A percentile compares a stretch with the other conserved stretches of the same genome.
Conservation (phyloP, 2,329 filamentous ascomycete genomes). For the Beauveria rudraprayagi region DNA sequence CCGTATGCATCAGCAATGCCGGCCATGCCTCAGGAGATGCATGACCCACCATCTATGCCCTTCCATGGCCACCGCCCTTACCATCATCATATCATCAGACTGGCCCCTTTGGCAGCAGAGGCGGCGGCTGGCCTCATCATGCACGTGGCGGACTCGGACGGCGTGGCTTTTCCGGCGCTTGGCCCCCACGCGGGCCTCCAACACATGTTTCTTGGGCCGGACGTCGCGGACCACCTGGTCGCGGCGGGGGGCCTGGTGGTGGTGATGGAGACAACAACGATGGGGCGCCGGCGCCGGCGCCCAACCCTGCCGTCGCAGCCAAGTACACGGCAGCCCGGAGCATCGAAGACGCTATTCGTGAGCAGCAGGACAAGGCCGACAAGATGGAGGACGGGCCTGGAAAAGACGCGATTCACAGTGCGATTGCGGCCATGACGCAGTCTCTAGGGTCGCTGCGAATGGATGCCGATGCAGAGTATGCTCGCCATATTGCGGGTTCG, state of each 20-base stretch:
- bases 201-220: not conserved
- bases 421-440: constrained; percentile 31
- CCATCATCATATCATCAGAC: constrained; percentile 5
- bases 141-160: not conserved
- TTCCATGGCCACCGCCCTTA: not conserved
- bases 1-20: constrained; percentile 1
- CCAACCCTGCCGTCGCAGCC: constrained; percentile 21
- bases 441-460: constrained; percentile 31
- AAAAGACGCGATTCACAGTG: constrained; percentile 21
- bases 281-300: constrained; percentile 6
- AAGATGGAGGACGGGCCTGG: constrained; percentile 21
- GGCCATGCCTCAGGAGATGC: not conserved
- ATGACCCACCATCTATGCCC: not conserved
- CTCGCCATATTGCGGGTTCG: constrained; percentile 30
- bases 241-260: constrained; percentile 23
- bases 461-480: constrained; percentile 41
- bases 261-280: not conserved
- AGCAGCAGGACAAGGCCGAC: constrained; percentile 20
- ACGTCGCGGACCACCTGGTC: constrained; percentile 15
- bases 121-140: not conserved
- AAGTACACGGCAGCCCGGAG: constrained; percentile 30
- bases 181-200: not conserved
- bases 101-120: constrained; percentile 4
- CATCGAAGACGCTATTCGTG: constrained; percentile 20
- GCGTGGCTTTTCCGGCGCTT: constrained; percentile 11